These are phyloP conservation scores for Begonia loranthoides DNA, from an alignment of 306 rosid genomes.

Conservation along the genomic window DNA sequence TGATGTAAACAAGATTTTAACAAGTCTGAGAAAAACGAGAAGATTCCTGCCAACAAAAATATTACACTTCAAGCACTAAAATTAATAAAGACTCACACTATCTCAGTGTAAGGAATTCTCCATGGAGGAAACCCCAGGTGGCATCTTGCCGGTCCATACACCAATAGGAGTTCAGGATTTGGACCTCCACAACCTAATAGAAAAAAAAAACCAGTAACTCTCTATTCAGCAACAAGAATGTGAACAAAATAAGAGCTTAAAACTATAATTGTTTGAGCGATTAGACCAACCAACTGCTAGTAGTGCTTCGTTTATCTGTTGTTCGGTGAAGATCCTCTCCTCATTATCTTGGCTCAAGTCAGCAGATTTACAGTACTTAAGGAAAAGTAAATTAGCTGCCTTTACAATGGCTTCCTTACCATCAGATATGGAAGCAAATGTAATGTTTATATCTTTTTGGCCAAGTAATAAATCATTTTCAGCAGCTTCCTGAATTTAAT, in stretches of 20 bases:
- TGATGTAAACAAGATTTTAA: no score
- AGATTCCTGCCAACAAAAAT: no score
- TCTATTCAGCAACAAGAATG: conserved; percentile 8
- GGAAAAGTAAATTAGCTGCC: conserved; percentile 65
- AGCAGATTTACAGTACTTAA: conserved; percentile 28
- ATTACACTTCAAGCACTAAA: background rate
- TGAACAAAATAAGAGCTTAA: conserved; percentile 10
- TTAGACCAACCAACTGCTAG: conserved; percentile 53
- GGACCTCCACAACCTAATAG: conserved; percentile 53
- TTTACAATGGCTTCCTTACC: conserved; percentile 69
- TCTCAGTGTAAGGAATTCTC: conserved; percentile 84
- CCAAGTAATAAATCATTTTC: conserved; percentile 17
- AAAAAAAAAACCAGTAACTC: conserved; percentile 10
- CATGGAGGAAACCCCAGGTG: conserved; percentile 94
- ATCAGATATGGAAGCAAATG: conserved; percentile 52
- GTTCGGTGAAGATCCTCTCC: conserved; percentile 31
- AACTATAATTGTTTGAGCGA: conserved; percentile 13
- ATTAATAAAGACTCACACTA: conserved; percentile 40
- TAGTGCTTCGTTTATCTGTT: conserved; percentile 51
- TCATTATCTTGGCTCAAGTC: conserved; percentile 27
- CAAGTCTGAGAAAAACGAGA: no score
- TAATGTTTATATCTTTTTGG: conserved; percentile 35
- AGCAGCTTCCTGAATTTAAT: conserved; percentile 37
- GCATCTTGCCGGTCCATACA: conserved; percentile 81
- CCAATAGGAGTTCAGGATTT: conserved; percentile 75